Conservation (phyloP, 495 filamentous ascomycete species). For the Aspergillus sclerotiicarbonarius region DNA sequence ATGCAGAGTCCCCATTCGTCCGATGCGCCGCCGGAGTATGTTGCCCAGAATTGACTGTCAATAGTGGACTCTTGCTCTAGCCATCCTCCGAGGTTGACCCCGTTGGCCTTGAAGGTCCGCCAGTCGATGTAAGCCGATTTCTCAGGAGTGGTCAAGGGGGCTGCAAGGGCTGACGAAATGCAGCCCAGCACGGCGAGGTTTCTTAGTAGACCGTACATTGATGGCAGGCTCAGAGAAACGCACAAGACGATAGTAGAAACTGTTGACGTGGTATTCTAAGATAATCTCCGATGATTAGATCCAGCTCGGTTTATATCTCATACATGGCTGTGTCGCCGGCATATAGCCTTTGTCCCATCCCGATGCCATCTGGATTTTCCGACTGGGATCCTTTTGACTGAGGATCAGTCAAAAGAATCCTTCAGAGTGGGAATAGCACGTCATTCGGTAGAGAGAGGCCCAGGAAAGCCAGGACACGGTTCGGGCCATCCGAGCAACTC, state of each 20-base stretch:
- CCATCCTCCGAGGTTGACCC: slow-evolving; percentile 36
- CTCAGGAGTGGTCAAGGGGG: slow-evolving; percentile 1
- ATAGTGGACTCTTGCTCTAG: slow-evolving; percentile 35
- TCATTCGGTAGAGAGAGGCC: not conserved
- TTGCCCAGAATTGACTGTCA: slow-evolving; percentile 27
- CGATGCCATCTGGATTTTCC: no score
- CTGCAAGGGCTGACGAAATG: slow-evolving; percentile 6
- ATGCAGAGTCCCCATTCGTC: slow-evolving; percentile 34
- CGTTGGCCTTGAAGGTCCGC: slow-evolving; percentile 27
- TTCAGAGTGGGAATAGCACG: not conserved
- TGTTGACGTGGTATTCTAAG: no score
- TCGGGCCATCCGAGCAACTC: not conserved
- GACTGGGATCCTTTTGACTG: no score
- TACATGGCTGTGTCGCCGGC: no score
- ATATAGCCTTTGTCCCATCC: no score
- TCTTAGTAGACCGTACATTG: not conserved
- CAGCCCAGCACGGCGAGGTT: slow-evolving; percentile 1
- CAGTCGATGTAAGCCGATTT: slow-evolving; percentile 23
- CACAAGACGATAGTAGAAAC: no score
- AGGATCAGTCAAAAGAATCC: not conserved
- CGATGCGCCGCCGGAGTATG: slow-evolving; percentile 18
- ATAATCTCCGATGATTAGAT: no score
- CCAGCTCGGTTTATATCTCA: no score
- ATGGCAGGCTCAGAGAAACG: not conserved
- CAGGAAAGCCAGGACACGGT: not conserved